These are phyloP conservation scores for Infundibulicybe gibba DNA, from an alignment of 768 basidiomycete species.

Conservation along the genomic window DNA sequence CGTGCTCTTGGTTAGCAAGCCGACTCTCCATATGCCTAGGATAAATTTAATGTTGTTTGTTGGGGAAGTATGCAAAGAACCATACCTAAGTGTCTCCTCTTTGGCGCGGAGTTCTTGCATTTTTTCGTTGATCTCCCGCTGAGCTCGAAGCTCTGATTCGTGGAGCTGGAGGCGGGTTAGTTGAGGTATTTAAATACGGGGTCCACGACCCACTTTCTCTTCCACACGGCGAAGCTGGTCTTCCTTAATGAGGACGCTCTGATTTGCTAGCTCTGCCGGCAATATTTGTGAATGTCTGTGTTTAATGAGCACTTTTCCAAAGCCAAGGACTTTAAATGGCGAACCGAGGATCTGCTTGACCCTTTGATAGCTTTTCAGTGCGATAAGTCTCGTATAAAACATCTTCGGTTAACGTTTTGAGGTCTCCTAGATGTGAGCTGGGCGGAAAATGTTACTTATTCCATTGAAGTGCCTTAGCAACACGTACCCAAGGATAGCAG, in stretches of 20 bases:
- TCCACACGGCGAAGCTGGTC: slow-evolving; percentile 87
- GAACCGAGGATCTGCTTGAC: slow-evolving; percentile 55
- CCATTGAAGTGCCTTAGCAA: background rate
- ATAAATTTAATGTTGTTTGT: background rate
- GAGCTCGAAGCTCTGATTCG: slow-evolving; percentile 82
- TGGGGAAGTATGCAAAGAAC: background rate
- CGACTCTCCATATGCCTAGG: slow-evolving; percentile 56
- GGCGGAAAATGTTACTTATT: slow-evolving; percentile 6
- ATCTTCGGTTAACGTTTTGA: slow-evolving; percentile 82
- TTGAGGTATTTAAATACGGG: background rate
- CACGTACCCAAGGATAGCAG: slow-evolving; percentile 63
- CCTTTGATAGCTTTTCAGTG: slow-evolving; percentile 83
- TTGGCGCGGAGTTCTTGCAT: slow-evolving; percentile 83
- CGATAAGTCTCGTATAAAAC: slow-evolving; percentile 85
- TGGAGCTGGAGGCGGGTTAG: slow-evolving; percentile 47
- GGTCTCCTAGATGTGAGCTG: slow-evolving; percentile 79
- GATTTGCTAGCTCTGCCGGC: slow-evolving; percentile 85
- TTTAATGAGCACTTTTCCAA: background rate
- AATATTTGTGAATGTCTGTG: slow-evolving; percentile 64
- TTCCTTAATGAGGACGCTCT: slow-evolving; percentile 85
- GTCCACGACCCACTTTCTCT: slow-evolving; percentile 54
- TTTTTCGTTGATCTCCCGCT: slow-evolving; percentile 86
- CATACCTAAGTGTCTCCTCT: slow-evolving; percentile 74
- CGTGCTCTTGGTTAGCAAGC: slow-evolving; percentile 41
- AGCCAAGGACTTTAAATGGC: slow-evolving; percentile 1